These are phyloP conservation scores for Ascochyta clinopodiicola DNA, from an alignment of 2,329 filamentous ascomycete genomes.

Conservation along the genomic window DNA sequence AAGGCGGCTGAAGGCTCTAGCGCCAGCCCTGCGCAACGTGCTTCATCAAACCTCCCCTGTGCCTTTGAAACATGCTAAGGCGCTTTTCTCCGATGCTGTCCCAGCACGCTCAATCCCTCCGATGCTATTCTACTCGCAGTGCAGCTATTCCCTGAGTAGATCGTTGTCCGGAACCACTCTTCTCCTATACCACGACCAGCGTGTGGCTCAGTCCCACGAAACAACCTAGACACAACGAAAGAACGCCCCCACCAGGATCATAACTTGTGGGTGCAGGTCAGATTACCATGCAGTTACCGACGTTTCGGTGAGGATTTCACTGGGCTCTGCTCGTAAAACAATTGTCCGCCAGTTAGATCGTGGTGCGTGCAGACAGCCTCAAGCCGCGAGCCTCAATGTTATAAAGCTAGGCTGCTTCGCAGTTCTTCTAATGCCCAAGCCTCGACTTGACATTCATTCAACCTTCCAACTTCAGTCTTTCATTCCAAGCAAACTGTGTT, in stretches of 20 bases:
- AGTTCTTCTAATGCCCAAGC: constrained; percentile 8
- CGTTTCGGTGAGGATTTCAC: constrained; percentile 3
- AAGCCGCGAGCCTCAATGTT: constrained; percentile 15
- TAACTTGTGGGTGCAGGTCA: constrained; percentile 15
- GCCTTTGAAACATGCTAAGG: constrained; percentile 12
- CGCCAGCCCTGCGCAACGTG: constrained; percentile 12
- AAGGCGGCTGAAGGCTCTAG: constrained; percentile 7
- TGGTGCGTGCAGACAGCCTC: constrained; percentile 15
- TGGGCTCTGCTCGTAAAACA: constrained; percentile 17
- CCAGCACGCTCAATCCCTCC: constrained; percentile 5
- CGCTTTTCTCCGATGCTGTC: constrained; percentile 12
- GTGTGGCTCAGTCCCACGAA: constrained; percentile 1
- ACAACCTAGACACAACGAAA: constrained; percentile 7
- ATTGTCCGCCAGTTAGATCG: constrained; percentile 18
- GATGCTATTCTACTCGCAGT: constrained; percentile 13
- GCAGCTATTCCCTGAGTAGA: constrained; percentile 6
- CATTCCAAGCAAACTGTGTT: constrained; percentile 51
- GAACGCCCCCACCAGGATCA: constrained; percentile 12
- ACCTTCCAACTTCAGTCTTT: constrained; percentile 49
- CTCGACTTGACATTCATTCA: constrained; percentile 46
- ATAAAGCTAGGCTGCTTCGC: constrained; percentile 18
- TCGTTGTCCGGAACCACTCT: background rate
- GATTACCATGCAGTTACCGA: constrained; percentile 15
- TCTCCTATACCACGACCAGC: constrained; percentile 2
- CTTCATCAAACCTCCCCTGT: constrained; percentile 5